Evolutionary conservation across 176 grass and related monocot species (phyloP).

Genomic region (Zoysia japonica): DNA sequence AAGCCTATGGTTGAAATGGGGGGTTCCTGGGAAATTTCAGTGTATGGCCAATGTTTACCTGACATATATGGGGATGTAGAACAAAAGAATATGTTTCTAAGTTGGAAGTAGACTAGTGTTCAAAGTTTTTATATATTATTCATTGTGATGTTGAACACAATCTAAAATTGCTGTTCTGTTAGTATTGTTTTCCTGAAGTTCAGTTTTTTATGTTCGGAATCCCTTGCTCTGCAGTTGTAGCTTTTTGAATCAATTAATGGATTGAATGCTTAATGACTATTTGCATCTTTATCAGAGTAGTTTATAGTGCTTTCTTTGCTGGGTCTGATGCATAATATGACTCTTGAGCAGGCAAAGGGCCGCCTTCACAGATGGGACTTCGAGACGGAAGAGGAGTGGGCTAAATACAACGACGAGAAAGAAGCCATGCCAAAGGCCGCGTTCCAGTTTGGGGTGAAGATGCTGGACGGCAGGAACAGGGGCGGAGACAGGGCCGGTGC

Average conservation of each 20-base stretch:
- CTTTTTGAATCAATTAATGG: background rate
- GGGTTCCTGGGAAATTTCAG: background rate
- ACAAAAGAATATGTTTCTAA: background rate
- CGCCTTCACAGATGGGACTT: slow-evolving; percentile 98
- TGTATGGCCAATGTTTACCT: background rate
- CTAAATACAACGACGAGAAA: slow-evolving; percentile 88
- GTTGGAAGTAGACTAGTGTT: background rate
- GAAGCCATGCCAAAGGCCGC: slow-evolving; percentile 98
- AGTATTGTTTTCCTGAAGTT: background rate
- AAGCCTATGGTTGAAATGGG: slow-evolving; percentile 1
- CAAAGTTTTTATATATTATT: too few relatives aligned
- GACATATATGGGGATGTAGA: background rate
- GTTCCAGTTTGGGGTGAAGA: slow-evolving; percentile 98
- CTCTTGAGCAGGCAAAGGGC: slow-evolving; percentile 77
- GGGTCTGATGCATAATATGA: slow-evolving; percentile 1
- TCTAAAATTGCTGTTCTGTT: background rate
- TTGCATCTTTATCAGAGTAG: background rate
- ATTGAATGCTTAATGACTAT: background rate
- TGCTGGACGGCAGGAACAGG: slow-evolving; percentile 68
- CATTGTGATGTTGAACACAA: background rate
- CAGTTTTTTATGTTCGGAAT: background rate
- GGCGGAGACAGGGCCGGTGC: too few relatives aligned
- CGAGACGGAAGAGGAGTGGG: slow-evolving; percentile 98
- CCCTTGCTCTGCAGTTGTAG: background rate
- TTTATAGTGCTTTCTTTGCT: background rate